Evolutionary conservation across 75 land plant genomes (phyloP).

Genomic region (Chamaecyparis obtusa): DNA sequence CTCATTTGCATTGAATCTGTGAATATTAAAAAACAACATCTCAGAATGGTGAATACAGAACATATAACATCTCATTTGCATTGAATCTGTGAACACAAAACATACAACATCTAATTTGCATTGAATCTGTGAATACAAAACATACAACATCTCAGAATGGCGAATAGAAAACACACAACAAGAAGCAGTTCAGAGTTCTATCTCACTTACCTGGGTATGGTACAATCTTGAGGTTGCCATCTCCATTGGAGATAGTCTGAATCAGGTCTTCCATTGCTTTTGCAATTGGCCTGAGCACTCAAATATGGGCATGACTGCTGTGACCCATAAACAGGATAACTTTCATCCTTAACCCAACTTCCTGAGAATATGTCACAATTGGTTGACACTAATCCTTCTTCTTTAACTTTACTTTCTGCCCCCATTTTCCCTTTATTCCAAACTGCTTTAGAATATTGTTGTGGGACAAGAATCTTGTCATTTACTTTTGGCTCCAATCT

Average conservation of each 20-base stretch:
- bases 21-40: constrained; percentile 43
- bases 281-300: constrained; percentile 28
- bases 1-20: constrained; percentile 55
- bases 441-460: not conserved
- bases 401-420: constrained; percentile 1
- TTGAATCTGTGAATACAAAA: no score
- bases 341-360: constrained; percentile 30
- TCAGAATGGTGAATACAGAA: constrained; percentile 26
- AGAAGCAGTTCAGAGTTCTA: not conserved
- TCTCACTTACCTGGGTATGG: constrained; percentile 22
- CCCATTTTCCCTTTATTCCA: not conserved
- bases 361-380: constrained; percentile 25
- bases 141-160: no score
- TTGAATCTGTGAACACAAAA: not conserved
- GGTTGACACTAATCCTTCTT: not conserved
- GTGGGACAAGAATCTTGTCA: not conserved
- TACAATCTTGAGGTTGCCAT: constrained; percentile 31
- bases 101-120: not conserved
- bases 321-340: constrained; percentile 26
- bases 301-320: constrained; percentile 27
- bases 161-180: not conserved
- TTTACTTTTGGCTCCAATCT: not conserved
- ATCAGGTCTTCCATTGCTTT: constrained; percentile 37
- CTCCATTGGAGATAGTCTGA: constrained; percentile 25
- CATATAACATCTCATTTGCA: not conserved